These are phyloP conservation scores for Russula abietina DNA, from an alignment of 768 basidiomycete genomes.

Conservation along the genomic window DNA sequence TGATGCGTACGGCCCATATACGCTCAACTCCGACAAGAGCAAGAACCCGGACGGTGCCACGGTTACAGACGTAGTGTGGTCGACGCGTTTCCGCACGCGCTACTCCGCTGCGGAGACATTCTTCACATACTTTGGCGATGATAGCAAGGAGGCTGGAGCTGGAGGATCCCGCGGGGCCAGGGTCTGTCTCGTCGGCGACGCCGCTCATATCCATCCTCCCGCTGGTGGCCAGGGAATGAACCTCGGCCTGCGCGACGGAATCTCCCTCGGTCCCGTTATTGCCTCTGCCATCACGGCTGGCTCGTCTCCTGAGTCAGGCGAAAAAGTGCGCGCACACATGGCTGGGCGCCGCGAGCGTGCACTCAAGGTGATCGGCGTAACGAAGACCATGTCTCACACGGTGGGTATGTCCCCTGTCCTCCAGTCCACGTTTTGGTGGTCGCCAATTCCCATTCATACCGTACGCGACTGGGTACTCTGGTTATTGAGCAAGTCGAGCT, in stretches of 20 bases:
- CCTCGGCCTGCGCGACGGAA: slow-evolving; percentile 48
- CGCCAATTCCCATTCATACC: slow-evolving; percentile 17
- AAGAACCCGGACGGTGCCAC: slow-evolving; percentile 32
- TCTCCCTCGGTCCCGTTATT: slow-evolving; percentile 40
- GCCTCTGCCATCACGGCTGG: slow-evolving; percentile 31
- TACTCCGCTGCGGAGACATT: slow-evolving; percentile 40
- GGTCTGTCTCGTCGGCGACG: slow-evolving; percentile 38
- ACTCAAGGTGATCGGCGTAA: slow-evolving; percentile 38
- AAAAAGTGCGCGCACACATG: slow-evolving; percentile 34
- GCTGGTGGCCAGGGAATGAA: slow-evolving; percentile 56
- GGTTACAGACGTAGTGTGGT: slow-evolving; percentile 39
- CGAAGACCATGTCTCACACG: slow-evolving; percentile 34
- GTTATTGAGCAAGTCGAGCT: slow-evolving; percentile 24
- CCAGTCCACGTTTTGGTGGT: slow-evolving; percentile 28
- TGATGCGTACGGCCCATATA: slow-evolving; percentile 37
- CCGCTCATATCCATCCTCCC: slow-evolving; percentile 51
- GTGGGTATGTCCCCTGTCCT: slow-evolving; percentile 28
- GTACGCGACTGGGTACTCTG: slow-evolving; percentile 30
- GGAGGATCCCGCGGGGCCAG: slow-evolving; percentile 18
- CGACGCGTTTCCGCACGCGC: slow-evolving; percentile 42
- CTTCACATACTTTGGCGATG: slow-evolving; percentile 30
- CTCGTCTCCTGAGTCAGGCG: slow-evolving; percentile 28
- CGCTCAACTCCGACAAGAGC: slow-evolving; percentile 34
- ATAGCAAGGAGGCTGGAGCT: slow-evolving; percentile 4
- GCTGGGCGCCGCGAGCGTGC: slow-evolving; percentile 36